phyloP scores from a whole-genome alignment of 805 yeast genomes.

The Candida sithepensis region DNA sequence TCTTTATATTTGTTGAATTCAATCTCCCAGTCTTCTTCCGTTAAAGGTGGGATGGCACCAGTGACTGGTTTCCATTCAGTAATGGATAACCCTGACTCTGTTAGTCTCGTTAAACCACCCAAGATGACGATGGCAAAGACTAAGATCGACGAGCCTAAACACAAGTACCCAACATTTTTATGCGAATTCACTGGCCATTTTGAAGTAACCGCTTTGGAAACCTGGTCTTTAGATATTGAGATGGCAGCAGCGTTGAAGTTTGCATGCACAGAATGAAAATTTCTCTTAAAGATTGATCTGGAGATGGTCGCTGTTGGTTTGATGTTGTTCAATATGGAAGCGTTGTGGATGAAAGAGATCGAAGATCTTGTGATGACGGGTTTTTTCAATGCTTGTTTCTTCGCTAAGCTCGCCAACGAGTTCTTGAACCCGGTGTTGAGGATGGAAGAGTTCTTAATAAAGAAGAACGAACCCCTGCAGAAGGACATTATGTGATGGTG shows the following conservation, averaged over 20 bases:
- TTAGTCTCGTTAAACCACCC: constrained; percentile 92
- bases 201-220: background rate
- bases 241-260: background rate
- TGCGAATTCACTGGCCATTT: constrained; percentile 44
- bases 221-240: background rate
- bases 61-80: constrained; percentile 99
- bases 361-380: background rate
- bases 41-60: constrained; percentile 87
- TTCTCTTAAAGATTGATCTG: background rate
- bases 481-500: constrained; percentile 27
- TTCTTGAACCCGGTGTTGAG: constrained; percentile 26
- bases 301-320: background rate
- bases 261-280: background rate
- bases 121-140: constrained; percentile 95
- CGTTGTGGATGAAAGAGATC: constrained; percentile 1
- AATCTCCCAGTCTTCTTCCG: constrained; percentile 74
- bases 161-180: constrained; percentile 77
- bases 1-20: constrained; percentile 79
- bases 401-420: background rate
- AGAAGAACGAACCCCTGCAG: constrained; percentile 54
- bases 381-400: background rate
- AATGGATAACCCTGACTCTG: constrained; percentile 93
- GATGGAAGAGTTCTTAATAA: constrained; percentile 50
- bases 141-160: constrained; percentile 79
- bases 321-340: background rate